phyloP scores from a whole-genome alignment of 495 filamentous ascomycete species.

The Penicillium arizonense region DNA sequence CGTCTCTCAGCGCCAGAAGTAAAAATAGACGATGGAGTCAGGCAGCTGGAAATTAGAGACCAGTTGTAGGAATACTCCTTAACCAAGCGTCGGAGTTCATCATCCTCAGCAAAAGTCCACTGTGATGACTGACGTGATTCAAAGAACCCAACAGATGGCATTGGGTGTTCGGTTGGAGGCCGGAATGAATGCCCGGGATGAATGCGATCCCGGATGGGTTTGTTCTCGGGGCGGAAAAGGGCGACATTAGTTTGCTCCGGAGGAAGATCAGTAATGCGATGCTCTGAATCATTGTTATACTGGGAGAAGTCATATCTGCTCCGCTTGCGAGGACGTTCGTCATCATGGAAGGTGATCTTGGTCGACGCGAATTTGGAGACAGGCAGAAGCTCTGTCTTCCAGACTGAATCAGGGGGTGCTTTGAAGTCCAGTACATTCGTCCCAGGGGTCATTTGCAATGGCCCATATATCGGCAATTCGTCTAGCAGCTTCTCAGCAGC shows the following conservation, averaged over 20 bases:
- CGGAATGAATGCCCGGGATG: slow-evolving; percentile 91
- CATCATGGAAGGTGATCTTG: slow-evolving; percentile 67
- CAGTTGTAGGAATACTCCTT: slow-evolving; percentile 96
- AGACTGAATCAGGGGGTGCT: slow-evolving; percentile 62
- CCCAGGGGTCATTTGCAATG: slow-evolving; percentile 57
- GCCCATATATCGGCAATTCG: slow-evolving; percentile 77
- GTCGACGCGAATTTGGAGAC: slow-evolving; percentile 82
- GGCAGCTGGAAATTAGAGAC: slow-evolving; percentile 81
- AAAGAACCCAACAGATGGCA: slow-evolving; percentile 87
- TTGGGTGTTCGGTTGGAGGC: slow-evolving; percentile 83
- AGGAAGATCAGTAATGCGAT: slow-evolving; percentile 48
- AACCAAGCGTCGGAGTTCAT: slow-evolving; percentile 78
- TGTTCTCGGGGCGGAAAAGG: slow-evolving; percentile 86
- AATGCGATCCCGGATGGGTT: slow-evolving; percentile 82
- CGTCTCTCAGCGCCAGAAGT: slow-evolving; percentile 82
- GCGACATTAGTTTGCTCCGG: slow-evolving; percentile 79
- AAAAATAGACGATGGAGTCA: slow-evolving; percentile 70
- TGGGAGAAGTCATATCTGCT: slow-evolving; percentile 75
- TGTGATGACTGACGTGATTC: slow-evolving; percentile 82
- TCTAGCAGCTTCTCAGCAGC: slow-evolving; percentile 78
- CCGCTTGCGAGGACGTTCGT: slow-evolving; percentile 68
- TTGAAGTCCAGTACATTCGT: slow-evolving; percentile 54
- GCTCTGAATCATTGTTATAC: slow-evolving; percentile 61
- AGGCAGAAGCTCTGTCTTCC: slow-evolving; percentile 76
- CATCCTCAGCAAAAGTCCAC: slow-evolving; percentile 87